Base-by-base conservation (phyloP, 1,284 basidiomycete species). In the Takashimella tepidaria region DNA sequence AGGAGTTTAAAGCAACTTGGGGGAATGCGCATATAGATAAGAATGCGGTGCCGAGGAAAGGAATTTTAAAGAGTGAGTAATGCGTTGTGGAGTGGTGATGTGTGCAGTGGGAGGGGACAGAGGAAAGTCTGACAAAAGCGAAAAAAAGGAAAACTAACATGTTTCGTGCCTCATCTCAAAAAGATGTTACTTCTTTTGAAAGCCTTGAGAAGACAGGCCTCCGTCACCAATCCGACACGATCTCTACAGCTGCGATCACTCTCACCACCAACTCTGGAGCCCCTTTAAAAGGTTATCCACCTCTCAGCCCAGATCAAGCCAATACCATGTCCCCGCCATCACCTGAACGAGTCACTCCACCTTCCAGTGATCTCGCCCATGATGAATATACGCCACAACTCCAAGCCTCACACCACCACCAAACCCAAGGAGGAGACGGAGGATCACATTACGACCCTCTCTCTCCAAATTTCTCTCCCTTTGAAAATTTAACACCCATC, bases 51-150 rank as follows among this genome's bases (percentile, higher is more conserved):
- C 91, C 93, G 5, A 78, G 84, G 44, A 89, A 83, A 74, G 88
- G 92, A 37, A 97, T 98, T 61, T 77, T 98, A 60, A 97, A 96
- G 81, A 79, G 92, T 92, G 68, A 68, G 86, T 81, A 3, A 37
- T 8, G 31, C 53, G 21, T 44, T 51, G 8, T n/a, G n/a, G n/a
- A n/a, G n/a, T n/a, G n/a, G n/a, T n/a, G n/a, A n/a, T n/a, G n/a
- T 31, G 51, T 25, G 45, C 31, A 47, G 41, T 67, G 74, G 77
- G 42, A 79, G 78, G 5, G 81, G 82, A 8, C 58, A 27, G 25
- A 46, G 53, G 24, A 24, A 47, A 43, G 26, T 47, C 27, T 45
- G 45, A 13, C 20, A 49, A 24, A 25, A 40, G 24, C 19, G 20
- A 22, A 41, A 24, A 40, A 3, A 19, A 50, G 12, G 37, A 55